Evolutionary conservation across 352 stramenopile species (phyloP).

Genomic region (Pythium aquatile): DNA sequence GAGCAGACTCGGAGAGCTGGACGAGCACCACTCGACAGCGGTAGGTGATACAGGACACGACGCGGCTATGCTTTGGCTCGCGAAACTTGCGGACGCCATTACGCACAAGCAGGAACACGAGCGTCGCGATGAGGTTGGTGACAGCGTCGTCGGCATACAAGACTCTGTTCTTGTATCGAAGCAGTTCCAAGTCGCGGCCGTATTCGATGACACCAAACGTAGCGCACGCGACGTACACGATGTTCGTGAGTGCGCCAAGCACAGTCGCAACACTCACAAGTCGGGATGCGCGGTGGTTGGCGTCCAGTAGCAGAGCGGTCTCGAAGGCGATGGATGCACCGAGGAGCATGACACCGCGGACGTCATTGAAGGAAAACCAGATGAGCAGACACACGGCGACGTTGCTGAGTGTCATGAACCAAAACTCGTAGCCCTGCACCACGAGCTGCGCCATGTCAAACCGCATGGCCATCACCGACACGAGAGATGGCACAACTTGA

Average conservation of each 20-base stretch:
- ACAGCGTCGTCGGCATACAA: slow-evolving; percentile 20
- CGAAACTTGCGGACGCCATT: slow-evolving; percentile 22
- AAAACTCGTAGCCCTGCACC: slow-evolving; percentile 20
- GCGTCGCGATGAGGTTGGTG: slow-evolving; percentile 17
- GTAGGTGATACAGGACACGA: slow-evolving; percentile 14
- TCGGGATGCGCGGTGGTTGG: slow-evolving; percentile 18
- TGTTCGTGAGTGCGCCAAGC: slow-evolving; percentile 13
- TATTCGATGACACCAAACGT: slow-evolving; percentile 19
- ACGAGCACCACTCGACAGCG: slow-evolving; percentile 11
- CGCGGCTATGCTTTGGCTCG: background rate
- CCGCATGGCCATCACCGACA: slow-evolving; percentile 14
- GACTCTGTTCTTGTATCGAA: slow-evolving; percentile 6
- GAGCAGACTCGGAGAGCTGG: background rate
- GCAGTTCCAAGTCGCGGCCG: slow-evolving; percentile 14
- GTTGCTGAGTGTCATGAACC: slow-evolving; percentile 26
- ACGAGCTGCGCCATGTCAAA: slow-evolving; percentile 19
- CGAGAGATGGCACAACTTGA: slow-evolving; percentile 17
- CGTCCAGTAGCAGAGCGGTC: slow-evolving; percentile 23
- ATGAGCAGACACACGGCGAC: slow-evolving; percentile 14
- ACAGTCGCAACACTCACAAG: slow-evolving; percentile 13
- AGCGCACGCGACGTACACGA: slow-evolving; percentile 11
- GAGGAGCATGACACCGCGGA: slow-evolving; percentile 10
- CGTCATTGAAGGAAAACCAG: slow-evolving; percentile 18
- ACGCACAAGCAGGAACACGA: slow-evolving; percentile 21
- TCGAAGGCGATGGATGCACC: slow-evolving; percentile 15